A percentile compares a stretch with the other conserved stretches of the same genome.
phyloP scores from a whole-genome alignment of 805 yeast species.

The Tetrapisispora namnaoensis region DNA sequence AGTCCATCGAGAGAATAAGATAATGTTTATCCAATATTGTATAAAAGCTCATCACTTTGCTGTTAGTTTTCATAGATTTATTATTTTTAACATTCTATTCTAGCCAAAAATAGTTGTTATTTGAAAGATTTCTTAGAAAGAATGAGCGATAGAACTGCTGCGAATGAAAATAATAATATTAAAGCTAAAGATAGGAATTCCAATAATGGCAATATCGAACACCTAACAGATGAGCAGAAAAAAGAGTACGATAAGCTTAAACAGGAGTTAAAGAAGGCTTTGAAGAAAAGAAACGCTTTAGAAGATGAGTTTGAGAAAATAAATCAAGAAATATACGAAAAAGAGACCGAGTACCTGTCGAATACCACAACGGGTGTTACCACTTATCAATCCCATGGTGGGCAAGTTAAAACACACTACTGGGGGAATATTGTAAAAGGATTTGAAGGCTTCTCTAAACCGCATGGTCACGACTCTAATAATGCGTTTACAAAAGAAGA shows the following conservation, averaged over 20 bases:
- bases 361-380: constrained; percentile 32
- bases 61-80: no score
- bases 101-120: no score
- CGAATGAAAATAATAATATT: background rate
- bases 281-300: constrained; percentile 51
- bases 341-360: constrained; percentile 68
- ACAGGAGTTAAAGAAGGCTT: constrained; percentile 52
- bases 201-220: background rate
- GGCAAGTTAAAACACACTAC: background rate
- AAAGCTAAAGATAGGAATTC: background rate
- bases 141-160: background rate
- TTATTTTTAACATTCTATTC: no score
- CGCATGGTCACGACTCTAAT: constrained; percentile 21
- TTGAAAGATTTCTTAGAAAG: no score
- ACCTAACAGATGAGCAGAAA: background rate
- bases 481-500: constrained; percentile 56
- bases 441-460: constrained; percentile 67
- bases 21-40: no score
- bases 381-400: background rate
- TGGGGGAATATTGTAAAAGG: constrained; percentile 78
- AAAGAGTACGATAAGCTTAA: constrained; percentile 50
- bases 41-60: no score
- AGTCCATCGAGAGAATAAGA: background rate
- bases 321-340: constrained; percentile 71
- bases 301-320: constrained; percentile 52